Evolutionary conservation across 139 green algal species (phyloP), one percentile per base, ranked within the genome.

Genomic region (Desmodesmus armatus): DNA sequence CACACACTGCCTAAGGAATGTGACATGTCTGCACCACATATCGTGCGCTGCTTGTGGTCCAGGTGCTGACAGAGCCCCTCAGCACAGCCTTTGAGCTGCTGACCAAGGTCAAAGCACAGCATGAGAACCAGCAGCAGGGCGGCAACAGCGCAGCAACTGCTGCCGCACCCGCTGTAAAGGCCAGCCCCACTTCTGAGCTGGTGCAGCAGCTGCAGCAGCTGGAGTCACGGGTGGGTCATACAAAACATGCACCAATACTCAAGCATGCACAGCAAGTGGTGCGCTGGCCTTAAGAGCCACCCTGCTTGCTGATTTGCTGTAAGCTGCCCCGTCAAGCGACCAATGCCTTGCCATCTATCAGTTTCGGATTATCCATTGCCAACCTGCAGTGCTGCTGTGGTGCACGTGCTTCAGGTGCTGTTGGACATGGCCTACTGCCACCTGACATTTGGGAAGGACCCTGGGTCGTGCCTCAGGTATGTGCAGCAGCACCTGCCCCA

Each of bases 401-500:
- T 11, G 17, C 13, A 3, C 19, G 33, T 71, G 25, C 72, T 80
- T 51, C 75, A 82, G 75, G 75, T 82, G 75, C 53, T 82, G 35
- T 6, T 58, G 35, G 70, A 53, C 53, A 33, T 82, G 33, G 75
- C 40, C 35, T 82, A 53, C 21, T 43, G 40, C 25, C 75, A 82
- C 9, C 53, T 82, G 51, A 3, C 43, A 11, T 15, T 23, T 47
- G 49, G 13, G 4, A 47, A 31, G 13, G 75, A 82, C 39, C 3
- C 51, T 53, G 75, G 25, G 3, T 35, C 51, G 53, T 69, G 53
- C 51, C 51, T 82, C 15, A 70, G 39, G 35, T 82, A n/a, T n/a
- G n/a, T n/a, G n/a, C n/a, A n/a, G n/a, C n/a, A n/a, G n/a, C n/a
- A n/a, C n/a, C n/a, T n/a, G n/a, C n/a, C n/a, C n/a, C n/a, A n/a